phyloP scores from a whole-genome alignment of 1,284 basidiomycete genomes.

The Tremellales sp. region DNA sequence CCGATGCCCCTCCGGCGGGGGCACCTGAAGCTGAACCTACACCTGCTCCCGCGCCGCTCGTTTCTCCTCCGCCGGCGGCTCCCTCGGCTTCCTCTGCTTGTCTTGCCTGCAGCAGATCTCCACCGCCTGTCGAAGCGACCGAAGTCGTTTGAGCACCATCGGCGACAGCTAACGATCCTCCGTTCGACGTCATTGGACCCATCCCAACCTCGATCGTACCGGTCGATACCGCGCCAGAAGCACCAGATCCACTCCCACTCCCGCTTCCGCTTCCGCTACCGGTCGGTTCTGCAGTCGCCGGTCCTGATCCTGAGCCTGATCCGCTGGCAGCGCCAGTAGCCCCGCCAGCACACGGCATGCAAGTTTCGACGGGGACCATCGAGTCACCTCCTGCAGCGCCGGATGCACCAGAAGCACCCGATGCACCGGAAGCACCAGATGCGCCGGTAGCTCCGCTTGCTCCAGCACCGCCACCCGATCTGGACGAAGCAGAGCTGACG shows the following conservation, averaged over 20 bases:
- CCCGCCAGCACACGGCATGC: constrained; percentile 20
- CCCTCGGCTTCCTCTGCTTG: not conserved
- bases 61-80: not conserved
- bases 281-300: not conserved
- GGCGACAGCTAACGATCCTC: not conserved
- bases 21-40: too few species aligned
- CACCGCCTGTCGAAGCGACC: not conserved
- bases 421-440: not conserved
- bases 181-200: constrained; percentile 12
- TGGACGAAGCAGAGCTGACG: too few species aligned
- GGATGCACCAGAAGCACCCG: not conserved
- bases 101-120: not conserved
- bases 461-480: constrained; percentile 10
- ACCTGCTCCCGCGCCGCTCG: not conserved
- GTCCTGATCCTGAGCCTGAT: not conserved
- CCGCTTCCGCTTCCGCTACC: not conserved
- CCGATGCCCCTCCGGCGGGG: not conserved
- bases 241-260: not conserved
- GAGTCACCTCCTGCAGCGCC: not conserved
- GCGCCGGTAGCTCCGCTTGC: constrained; percentile 3
- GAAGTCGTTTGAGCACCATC: not conserved
- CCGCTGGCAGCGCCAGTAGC: not conserved
- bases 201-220: constrained; percentile 25
- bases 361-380: constrained; percentile 29
- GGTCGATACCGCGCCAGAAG: not conserved